Base-by-base conservation (phyloP, 768 basidiomycete genomes). In the Tulasnella calospora region DNA sequence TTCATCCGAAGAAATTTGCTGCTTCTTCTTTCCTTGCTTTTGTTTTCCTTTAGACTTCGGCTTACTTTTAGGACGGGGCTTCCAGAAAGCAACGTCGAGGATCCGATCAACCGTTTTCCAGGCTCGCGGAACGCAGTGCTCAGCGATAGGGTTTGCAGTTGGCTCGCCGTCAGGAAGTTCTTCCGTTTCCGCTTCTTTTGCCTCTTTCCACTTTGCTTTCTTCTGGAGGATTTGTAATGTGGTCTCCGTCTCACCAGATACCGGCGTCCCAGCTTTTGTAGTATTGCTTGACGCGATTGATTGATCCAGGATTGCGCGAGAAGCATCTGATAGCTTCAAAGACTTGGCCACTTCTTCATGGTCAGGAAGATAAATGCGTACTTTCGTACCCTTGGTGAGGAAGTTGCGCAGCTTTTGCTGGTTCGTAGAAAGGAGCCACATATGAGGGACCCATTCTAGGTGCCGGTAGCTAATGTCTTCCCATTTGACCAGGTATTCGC, bases 401-500 rank as follows among this genome's bases (percentile, higher is more conserved):
- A 97, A 98, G 82, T 93, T 89, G 81, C 91, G 92, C 79, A 98
- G 85, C 82, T 91, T 94, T 15, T 84, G 82, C n/a, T 85, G 82
- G 74, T 89, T 86, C n/a, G 89, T 90, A 13, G 92, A 89, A 40
- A 90, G 86, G 1, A 98, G 86, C 95, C 95, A 98, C 86, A 92
- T 90, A 81, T 98, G 96, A 40, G 95, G 92, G 1, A 98, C 95
- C 96, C 96, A 98, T 83, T 92, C 88, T 15, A 89, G 85, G 61
- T 92, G 89, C 35, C 79, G 86, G 83, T 93, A 98, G 80, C 95
- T 94, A 69, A 92, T 86, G 55, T 87, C 90, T 12, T 84, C 84
- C 95, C 95, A 98, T 83, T 98, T 98, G 77, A 98, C 90, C 17
- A 98, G 89, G 83, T 98, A 98, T 84, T 97, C 94, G 67, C 96